These are phyloP conservation scores for Hordeum pubiflorum DNA, from an alignment of 202 grass and related monocot species.

Conservation along the genomic window DNA sequence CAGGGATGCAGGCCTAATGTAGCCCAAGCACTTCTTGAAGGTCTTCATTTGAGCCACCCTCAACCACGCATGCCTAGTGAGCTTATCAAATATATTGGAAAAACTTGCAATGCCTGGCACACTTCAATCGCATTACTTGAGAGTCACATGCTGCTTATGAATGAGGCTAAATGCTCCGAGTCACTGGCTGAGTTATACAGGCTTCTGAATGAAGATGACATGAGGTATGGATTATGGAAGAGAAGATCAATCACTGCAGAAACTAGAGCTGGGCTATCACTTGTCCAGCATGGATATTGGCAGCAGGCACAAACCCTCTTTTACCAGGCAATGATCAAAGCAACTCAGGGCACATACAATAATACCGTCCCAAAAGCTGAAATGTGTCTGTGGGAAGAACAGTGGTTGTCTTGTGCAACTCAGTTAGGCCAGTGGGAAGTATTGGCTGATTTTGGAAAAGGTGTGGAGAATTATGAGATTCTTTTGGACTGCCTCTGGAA, in stretches of 20 bases:
- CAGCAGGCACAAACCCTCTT: conserved; percentile 86
- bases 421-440: conserved; percentile 98
- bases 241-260: conserved; percentile 94
- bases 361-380: conserved; percentile 90
- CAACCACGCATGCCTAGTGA: conserved; percentile 99
- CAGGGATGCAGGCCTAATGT: conserved; percentile 90
- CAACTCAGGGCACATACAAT: conserved; percentile 98
- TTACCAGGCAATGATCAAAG: conserved; percentile 99
- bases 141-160: conserved; percentile 85
- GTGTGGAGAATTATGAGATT: conserved; percentile 93
- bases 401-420: conserved; percentile 83
- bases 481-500: conserved; percentile 95
- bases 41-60: conserved; percentile 97
- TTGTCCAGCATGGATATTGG: conserved; percentile 98
- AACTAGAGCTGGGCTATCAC: conserved; percentile 89
- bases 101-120: conserved; percentile 95
- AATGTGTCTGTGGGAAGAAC: conserved; percentile 99
- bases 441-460: conserved; percentile 94
- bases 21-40: conserved; percentile 94
- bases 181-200: conserved; percentile 91
- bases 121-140: conserved; percentile 80
- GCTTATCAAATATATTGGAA: conserved; percentile 98
- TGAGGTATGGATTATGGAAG: conserved; percentile 99
- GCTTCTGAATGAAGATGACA: conserved; percentile 96
- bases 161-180: conserved; percentile 86